Percentiles rank a stretch among this genome's conserved stretches.
Conservation (phyloP, 2,329 filamentous ascomycete species). For the Cladosporium cucumerinum region DNA sequence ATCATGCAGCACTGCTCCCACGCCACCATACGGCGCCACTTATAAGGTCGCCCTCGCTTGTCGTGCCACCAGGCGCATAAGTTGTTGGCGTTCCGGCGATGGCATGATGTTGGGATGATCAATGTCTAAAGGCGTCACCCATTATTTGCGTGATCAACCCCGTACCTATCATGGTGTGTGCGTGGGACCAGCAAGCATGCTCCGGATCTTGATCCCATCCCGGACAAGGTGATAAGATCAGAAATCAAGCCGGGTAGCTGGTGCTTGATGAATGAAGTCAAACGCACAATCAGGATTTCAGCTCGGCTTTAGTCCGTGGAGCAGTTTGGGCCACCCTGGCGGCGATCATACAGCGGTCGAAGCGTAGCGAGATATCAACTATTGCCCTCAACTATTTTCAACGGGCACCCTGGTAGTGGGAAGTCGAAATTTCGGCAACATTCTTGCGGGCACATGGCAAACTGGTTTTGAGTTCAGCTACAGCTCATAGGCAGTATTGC, state of each 20-base stretch:
- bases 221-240: not conserved
- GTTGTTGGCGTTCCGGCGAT: not conserved
- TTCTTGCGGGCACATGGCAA: conserved; percentile 3
- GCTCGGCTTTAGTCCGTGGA: not conserved
- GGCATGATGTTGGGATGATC: conserved; percentile 3
- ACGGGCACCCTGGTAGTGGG: not conserved
- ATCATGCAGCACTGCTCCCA: not conserved
- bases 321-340: not conserved
- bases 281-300: not conserved
- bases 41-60: not conserved
- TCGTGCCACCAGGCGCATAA: not conserved
- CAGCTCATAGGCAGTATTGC: not conserved
- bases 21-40: not conserved
- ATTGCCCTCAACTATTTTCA: not conserved
- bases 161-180: conserved; percentile 5
- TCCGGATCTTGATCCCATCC: not conserved
- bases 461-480: not conserved
- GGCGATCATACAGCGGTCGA: conserved; percentile 7
- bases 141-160: not conserved
- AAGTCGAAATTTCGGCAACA: conserved; percentile 12
- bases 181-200: not conserved
- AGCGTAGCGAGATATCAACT: conserved; percentile 5
- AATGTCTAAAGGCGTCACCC: not conserved
- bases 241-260: not conserved
- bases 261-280: not conserved